A percentile compares a stretch with the other conserved stretches of the same genome.
Evolutionary conservation across 768 basidiomycete species (phyloP).

Genomic region (Leccinum rimulosum): DNA sequence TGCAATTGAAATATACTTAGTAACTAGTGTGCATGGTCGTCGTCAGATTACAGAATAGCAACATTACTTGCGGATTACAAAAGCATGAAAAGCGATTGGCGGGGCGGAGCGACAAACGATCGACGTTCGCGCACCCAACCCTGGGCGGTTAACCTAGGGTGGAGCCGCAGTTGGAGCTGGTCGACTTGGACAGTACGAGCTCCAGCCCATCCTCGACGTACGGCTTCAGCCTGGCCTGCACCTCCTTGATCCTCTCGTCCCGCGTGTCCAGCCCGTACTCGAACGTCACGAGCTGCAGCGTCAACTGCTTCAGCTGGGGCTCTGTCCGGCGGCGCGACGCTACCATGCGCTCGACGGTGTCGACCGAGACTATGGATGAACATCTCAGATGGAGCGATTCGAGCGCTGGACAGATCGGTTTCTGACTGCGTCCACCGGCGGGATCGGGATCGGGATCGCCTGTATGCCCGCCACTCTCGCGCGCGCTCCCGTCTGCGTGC

Average conservation of each 20-base stretch:
- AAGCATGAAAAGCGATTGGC: too few relatives aligned
- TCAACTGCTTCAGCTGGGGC: constrained; percentile 17
- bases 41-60: too few relatives aligned
- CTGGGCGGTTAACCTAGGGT: background rate
- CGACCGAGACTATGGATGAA: constrained; percentile 22
- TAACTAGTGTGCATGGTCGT: too few relatives aligned
- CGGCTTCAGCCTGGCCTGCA: constrained; percentile 9
- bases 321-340: constrained; percentile 20
- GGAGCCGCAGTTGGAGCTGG: background rate
- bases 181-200: constrained; percentile 25
- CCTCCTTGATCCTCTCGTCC: constrained; percentile 26
- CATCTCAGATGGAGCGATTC: constrained; percentile 25
- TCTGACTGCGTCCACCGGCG: background rate
- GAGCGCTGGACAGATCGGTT: constrained; percentile 23
- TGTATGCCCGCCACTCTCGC: background rate
- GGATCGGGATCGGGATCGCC: background rate
- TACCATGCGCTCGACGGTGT: constrained; percentile 24
- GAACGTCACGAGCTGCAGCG: constrained; percentile 27
- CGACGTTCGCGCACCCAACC: too few relatives aligned
- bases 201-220: constrained; percentile 25
- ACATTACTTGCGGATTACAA: too few relatives aligned
- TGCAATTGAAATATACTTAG: too few relatives aligned
- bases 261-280: constrained; percentile 30
- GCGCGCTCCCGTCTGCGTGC: background rate
- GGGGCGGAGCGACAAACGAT: too few relatives aligned